Evolutionary conservation across 495 filamentous ascomycete genomes (phyloP).

Genomic region (Chaetomium cochliodes): DNA sequence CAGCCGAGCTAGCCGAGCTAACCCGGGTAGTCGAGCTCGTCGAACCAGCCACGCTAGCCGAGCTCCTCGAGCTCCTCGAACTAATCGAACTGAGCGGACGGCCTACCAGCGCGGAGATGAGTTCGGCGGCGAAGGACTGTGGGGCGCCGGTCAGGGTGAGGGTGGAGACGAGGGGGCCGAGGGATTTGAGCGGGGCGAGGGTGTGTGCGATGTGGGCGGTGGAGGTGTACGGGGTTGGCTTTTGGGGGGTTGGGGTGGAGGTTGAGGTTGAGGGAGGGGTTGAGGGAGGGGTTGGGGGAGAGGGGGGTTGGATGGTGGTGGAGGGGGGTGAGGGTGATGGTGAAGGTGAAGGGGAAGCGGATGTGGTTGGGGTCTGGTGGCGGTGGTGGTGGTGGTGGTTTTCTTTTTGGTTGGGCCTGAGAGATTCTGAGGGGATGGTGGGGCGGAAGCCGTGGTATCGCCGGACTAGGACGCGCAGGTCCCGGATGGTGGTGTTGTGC

Average conservation of each 20-base stretch:
- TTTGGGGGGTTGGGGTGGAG: not conserved
- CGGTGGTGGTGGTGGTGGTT: no score
- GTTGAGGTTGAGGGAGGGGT: not conserved
- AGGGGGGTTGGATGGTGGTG: not conserved
- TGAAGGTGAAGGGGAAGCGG: no score
- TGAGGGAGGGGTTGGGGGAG: not conserved
- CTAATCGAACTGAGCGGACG: not conserved
- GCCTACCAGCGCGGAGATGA: not conserved
- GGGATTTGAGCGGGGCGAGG: slow-evolving; percentile 28
- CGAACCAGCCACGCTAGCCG: no score
- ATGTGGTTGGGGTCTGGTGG: no score
- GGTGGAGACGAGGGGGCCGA: slow-evolving; percentile 25
- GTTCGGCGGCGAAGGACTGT: slow-evolving; percentile 22
- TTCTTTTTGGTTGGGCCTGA: no score
- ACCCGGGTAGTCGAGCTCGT: no score
- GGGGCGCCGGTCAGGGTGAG: slow-evolving; percentile 30
- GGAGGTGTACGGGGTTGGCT: slow-evolving; percentile 22
- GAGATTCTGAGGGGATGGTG: not conserved
- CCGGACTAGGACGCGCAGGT: slow-evolving; percentile 31
- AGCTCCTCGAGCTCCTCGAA: no score
- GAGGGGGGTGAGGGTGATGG: not conserved
- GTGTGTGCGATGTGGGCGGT: slow-evolving; percentile 22
- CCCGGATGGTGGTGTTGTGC: slow-evolving; percentile 19
- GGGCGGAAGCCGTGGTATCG: slow-evolving; percentile 33
- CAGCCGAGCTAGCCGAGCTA: no score